phyloP scores from a whole-genome alignment of 192 early-diverging fungal species.

The Chytriomyces sp. region DNA sequence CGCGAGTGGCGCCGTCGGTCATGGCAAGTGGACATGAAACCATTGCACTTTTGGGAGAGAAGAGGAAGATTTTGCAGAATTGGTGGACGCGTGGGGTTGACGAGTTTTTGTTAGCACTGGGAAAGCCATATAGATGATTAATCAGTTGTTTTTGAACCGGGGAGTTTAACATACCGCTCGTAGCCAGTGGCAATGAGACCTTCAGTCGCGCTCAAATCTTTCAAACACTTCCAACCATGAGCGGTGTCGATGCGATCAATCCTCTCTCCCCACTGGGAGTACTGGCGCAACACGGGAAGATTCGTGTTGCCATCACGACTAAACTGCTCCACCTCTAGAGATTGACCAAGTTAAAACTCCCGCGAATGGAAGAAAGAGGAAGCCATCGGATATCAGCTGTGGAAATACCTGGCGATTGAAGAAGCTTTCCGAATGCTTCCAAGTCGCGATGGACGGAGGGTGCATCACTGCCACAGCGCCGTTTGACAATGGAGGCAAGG shows the following conservation, averaged over 20 bases:
- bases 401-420: not conserved
- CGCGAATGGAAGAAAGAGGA: not conserved
- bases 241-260: constrained; percentile 66
- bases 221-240: constrained; percentile 66
- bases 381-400: not conserved
- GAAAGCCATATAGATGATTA: too few relatives aligned
- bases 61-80: constrained; percentile 72
- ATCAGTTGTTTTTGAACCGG: too few relatives aligned
- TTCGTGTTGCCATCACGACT: constrained; percentile 63
- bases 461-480: not conserved
- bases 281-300: constrained; percentile 70
- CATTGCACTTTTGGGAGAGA: constrained; percentile 56
- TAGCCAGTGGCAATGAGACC: constrained; percentile 72
- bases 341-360: not conserved
- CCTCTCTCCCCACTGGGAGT: constrained; percentile 69
- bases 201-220: constrained; percentile 65
- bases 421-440: not conserved
- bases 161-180: constrained; percentile 48
- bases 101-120: not conserved
- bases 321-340: constrained; percentile 52
- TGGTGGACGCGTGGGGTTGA: constrained; percentile 33
- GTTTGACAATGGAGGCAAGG: constrained; percentile 1
- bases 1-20: constrained; percentile 75
- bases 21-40: constrained; percentile 77
- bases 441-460: constrained; percentile 3